Evolutionary conservation across 2,329 filamentous ascomycete species (phyloP), one percentile per base, ranked within the genome.

Genomic region (Ceratocystis ficicola): DNA sequence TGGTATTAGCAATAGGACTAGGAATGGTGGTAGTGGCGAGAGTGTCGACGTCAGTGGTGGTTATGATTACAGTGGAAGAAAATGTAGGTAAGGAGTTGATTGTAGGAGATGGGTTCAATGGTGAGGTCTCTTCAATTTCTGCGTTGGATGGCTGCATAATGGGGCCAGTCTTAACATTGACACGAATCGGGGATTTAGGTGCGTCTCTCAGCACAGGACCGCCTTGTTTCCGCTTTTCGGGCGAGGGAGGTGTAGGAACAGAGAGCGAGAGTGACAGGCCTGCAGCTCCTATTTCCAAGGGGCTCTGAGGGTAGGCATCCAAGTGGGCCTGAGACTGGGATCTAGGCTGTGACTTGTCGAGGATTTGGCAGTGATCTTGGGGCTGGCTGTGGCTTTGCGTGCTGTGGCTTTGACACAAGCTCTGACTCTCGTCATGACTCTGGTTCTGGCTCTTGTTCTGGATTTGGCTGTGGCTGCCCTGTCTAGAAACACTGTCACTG

Each of bases 111-210:
- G 44, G 57, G 41, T 67, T 48, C 44, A 62, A 63, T 25, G 66
- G 63, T 57, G 63, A 67, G 59, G 62, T 48, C n/a, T 62, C 59
- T 60, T 67, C 66, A 62, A 65, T 65, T 61, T 67, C 44, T 60
- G 66, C 66, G 32, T 65, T 65, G 12, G 48, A 65, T 22, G 66
- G 63, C 57, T 67, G 62, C 62, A 67, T 65, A 41, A 65, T 65
- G 32, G 63, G 55, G n/a, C 50, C 52, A 32, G 57, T 63, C 36
- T 50, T 67, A 30, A 67, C 57, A 62, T 61, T 67, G 65, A 84
- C 77, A 66, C 76, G 78, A 66, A 83, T 81, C 20, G 83, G 82
- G 50, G 83, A 85, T 32, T 79, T 76, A 36, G 83, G 82, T 17
- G 78, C 77, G 63, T 80, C 77, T 68, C 79, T 78, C 67, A 84